Percentiles rank a stretch among this genome's conserved stretches.
These are phyloP conservation scores for Didymella exigua DNA, from an alignment of 2,329 filamentous ascomycete species.

Conservation along the genomic window DNA sequence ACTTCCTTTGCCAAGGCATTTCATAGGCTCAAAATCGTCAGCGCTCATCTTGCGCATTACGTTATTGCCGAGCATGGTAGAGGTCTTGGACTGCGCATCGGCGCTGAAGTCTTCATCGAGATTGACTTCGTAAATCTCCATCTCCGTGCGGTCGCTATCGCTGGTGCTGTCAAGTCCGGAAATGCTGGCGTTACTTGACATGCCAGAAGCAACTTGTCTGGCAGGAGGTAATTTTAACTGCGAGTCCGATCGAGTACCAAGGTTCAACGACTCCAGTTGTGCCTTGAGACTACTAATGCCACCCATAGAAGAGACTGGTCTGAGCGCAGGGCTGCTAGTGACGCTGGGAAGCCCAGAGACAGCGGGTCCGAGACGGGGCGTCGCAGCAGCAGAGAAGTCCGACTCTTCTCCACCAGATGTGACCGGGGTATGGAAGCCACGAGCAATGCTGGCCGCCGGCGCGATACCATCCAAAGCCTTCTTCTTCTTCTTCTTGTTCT, in stretches of 20 bases:
- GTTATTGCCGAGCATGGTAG: constrained; percentile 50
- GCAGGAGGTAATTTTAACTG: constrained; percentile 52
- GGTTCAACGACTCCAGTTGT: constrained; percentile 77
- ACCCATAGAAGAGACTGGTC: constrained; percentile 59
- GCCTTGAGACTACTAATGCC: constrained; percentile 83
- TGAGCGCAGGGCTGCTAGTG: constrained; percentile 59
- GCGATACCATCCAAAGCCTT: constrained; percentile 37
- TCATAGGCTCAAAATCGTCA: constrained; percentile 85
- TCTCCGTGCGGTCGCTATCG: constrained; percentile 72
- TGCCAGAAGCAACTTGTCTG: constrained; percentile 42
- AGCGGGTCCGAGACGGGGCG: constrained; percentile 50
- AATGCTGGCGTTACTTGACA: constrained; percentile 63
- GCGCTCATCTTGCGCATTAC: constrained; percentile 84
- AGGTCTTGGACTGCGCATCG: constrained; percentile 52
- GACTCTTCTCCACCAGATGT: constrained; percentile 63
- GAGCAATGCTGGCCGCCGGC: constrained; percentile 46
- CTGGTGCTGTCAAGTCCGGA: constrained; percentile 58
- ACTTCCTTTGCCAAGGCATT: constrained; percentile 93
- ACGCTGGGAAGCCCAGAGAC: constrained; percentile 55
- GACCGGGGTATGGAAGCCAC: constrained; percentile 58
- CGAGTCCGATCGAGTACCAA: constrained; percentile 64
- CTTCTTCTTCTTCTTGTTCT: constrained; percentile 49
- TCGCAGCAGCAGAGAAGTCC: constrained; percentile 52
- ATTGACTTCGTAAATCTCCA: constrained; percentile 82
- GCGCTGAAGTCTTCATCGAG: constrained; percentile 84